Base-by-base conservation (phyloP, 176 grass and related monocot species). In the Musa itinerans region DNA sequence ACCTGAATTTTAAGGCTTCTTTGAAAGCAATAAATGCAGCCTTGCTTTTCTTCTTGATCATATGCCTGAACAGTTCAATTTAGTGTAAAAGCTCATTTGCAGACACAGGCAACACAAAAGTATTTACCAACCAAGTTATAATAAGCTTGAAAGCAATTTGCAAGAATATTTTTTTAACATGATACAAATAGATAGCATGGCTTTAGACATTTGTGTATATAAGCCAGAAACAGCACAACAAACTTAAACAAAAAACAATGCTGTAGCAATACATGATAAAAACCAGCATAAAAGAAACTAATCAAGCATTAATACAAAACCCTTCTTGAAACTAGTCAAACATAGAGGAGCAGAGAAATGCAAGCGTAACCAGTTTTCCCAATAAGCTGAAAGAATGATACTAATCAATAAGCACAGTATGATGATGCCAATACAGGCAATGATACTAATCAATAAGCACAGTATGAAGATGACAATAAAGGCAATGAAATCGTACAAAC, bases 1-100 rank as follows among this genome's bases (percentile, higher is more conserved):
- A 88, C 87, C 89, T 98, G 86, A 87, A 93, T 74, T 91, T 98
- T 63, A 93, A 83, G 79, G 94, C 94, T 88, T 98, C 94, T 78
- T 81, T 98, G 75, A 98, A 98, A 71, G 94, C 90, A 79, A 93
- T 83, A 24, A 89, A 92, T 81, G 94, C 85, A 25, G 82, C 88
- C 69, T 78, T 83, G 50, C 82, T 91, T 83, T 89, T 98, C 78
- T 84, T 86, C 82, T 88, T 89, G 69, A 93, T 85, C 94, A 98
- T 98, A 85, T 98, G 94, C 76, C 90, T 92, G 27, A 3, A 73
- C 48, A 73, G 69, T 53, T 73, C 68, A 50, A 65, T 43, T 1
- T 22, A 48, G 49, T 53, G 8, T 53, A 80, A 71, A 73, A 14
- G 9, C 27, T 56, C 14, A 34, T 16, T 11, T 19, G 49, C 21